Evolutionary conservation across 257 asterid species (phyloP), one percentile per base, ranked within the genome.

Genomic region (Solanum ossicruentum): DNA sequence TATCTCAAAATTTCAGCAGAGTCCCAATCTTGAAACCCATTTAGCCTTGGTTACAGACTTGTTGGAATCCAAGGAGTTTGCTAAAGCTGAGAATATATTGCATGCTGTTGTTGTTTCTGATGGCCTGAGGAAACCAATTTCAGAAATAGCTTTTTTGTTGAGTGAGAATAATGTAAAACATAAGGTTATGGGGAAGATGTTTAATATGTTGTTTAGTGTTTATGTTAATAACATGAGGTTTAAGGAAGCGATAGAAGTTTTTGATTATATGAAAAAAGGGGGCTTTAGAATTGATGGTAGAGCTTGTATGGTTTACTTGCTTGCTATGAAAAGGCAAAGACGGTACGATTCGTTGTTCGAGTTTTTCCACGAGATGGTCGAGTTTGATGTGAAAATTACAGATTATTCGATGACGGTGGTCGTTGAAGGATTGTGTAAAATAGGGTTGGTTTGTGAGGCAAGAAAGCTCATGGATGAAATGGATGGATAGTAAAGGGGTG

Each of bases 361-460:
- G 15, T 93, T 95, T 81, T 95, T 93, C 73, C 85, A 84, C 71
- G 92, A 87, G 67, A 95, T 96, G 99, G 80, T 91, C 21, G 92
- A 92, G 56, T 90, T 89, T 66, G 78, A 88, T 81, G 97, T 95
- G 87, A 20, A 28, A 56, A 88, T 93, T 73, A 92, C 94, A 1
- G 98, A 93, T 65, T 90, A 93, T 87, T 88, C 98, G 0, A 88
- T 93, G 97, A 93, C 97, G 0, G 28, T 93, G 89, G 93, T 89
- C 84, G 85, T 96, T 83, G 90, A 90, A 83, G 95, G 88, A 15
- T 85, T 93, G 84, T 95, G 99, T 85, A 95, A 88, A 87, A 85
- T 88, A 12, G 86, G 91, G 61, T 89, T 91, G 83, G 86, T 91
- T 21, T 84, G 87, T 86, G 85, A 88, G 82, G 99, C 98, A 1